Base-by-base conservation (phyloP, 176 grass and related monocot species). In the Olyra latifolia region DNA sequence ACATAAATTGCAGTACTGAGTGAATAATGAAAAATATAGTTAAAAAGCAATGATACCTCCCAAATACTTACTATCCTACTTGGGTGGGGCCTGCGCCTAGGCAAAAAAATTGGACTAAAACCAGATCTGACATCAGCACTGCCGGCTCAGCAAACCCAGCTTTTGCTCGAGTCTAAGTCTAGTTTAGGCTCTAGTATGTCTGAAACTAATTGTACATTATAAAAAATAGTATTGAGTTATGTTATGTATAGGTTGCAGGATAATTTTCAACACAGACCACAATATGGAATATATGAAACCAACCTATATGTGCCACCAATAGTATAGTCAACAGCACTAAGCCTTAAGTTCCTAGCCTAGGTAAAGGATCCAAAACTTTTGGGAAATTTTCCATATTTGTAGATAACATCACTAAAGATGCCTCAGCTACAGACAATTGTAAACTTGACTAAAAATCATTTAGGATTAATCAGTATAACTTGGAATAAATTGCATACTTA, bases 1-100 rank as follows among this genome's bases (percentile, higher is more conserved):
- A 87, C 20, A 85, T 27, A 83, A 72, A 48, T 83, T 19, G 41
- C 66, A 61, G 27, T 10, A 80, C n/a, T 61, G 12, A 78, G 20
- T 39, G 5, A 87, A 27, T 73, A 62, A 27, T 58, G 7, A 81
- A 79, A 59, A 69, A 38, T 70, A 85, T 32, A 79, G 41, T 40
- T 16, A 10, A 71, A 71, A 78, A 80, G 7, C 10, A 62, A 61
- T 30, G 29, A 60, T 62, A 23, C 28, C 50, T 13, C 19, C 30
- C 9, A 62, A 23, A 25, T 62, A 30, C 35, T 62, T 61, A 17
- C 23, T 77, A 40, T 15, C 32, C n/a, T n/a, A 65, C 32, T 9
- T 20, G 30, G 62, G 8, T 19, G 32, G 32, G 16, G 32, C 32
- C 58, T 40, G 62, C n/a, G 32, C 17, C 62, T 65, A 65, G 3